Percentiles rank a stretch among this genome's conserved stretches.
phyloP scores from a whole-genome alignment of 306 rosid genomes.

The Rosa lucieae region DNA sequence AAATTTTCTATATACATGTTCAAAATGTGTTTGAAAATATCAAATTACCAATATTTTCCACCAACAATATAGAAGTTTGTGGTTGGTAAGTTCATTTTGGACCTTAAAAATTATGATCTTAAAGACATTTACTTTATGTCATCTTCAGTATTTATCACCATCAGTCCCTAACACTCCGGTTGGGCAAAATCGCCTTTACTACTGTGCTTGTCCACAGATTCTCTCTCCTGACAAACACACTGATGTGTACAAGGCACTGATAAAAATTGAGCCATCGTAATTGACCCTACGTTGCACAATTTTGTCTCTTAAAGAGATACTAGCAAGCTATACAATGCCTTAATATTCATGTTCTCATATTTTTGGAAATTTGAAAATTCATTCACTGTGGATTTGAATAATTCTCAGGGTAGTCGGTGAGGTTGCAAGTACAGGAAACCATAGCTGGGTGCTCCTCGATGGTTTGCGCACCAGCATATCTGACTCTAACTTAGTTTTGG shows the following conservation, averaged over 20 bases:
- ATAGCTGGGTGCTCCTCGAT: slow-evolving; percentile 61
- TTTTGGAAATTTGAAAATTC: background rate
- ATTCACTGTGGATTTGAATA: slow-evolving; percentile 14
- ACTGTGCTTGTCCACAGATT: background rate
- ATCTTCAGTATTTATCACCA: slow-evolving; percentile 5
- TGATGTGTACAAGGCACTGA: background rate
- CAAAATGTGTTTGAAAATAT: background rate
- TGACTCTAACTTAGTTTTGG: slow-evolving; percentile 36
- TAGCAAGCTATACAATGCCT: background rate
- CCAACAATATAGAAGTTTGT: background rate
- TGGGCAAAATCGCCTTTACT: slow-evolving; percentile 5
- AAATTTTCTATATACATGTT: background rate
- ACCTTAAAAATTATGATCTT: slow-evolving; percentile 8
- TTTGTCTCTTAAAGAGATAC: background rate
- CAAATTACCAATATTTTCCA: background rate
- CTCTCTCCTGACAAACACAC: background rate
- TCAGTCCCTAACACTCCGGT: slow-evolving; percentile 16
- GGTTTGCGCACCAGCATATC: slow-evolving; percentile 36
- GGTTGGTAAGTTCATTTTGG: background rate
- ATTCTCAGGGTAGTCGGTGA: slow-evolving; percentile 71
- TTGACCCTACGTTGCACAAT: background rate
- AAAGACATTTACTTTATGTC: slow-evolving; percentile 30
- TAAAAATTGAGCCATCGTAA: background rate
- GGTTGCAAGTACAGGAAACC: slow-evolving; percentile 59
- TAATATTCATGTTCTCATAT: background rate